Evolutionary conservation across 2,329 filamentous ascomycete genomes (phyloP), one percentile per base, ranked within the genome.

Genomic region (Fusarium sp.): DNA sequence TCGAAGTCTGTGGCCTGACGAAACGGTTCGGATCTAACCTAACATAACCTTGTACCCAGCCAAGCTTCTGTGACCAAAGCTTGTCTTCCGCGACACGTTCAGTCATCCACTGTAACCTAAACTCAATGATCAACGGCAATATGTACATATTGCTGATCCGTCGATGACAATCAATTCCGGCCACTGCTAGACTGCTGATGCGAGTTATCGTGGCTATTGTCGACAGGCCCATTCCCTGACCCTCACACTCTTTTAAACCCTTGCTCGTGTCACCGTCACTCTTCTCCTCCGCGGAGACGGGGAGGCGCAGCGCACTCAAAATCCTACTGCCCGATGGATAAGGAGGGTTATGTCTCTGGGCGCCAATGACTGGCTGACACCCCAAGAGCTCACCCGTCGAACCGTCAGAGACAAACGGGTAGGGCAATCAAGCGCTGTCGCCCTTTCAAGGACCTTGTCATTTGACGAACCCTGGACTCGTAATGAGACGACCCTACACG

Each of bases 41-140:
- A 28, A 31, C 47, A 35, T 52, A 48, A 33, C 31, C 58, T 63
- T 41, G 48, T 38, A n/a, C 24, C 42, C 20, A 56, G 44, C 63
- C 51, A 69, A 69, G 65, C 42, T 69, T 69, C 55, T 63, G 52
- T 33, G n/a, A 63, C 28, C 38, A 69, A 63, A 63, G 64, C 66
- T 69, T 69, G 66, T 69, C 66, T 36, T 38, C 10, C 36, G 38
- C n/a, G 33, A 68, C 63, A 62, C 33, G 49, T 35, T 60, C 47
- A 49, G 33, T 33, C 60, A 65, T 66, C 48, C 48, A 47, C 28
- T 60, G 44, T 20, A 54, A 68, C 47, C 42, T 38, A n/a, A 39
- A 42, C 44, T 54, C 28, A 63, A 63, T 49, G 62, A 51, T 67
- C 62, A 57, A 67, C 60, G 54, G 60, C n/a, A 20, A 60, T 63